Conservation (phyloP, 2,329 filamentous ascomycete genomes). For the Epichloe aotearoae region DNA sequence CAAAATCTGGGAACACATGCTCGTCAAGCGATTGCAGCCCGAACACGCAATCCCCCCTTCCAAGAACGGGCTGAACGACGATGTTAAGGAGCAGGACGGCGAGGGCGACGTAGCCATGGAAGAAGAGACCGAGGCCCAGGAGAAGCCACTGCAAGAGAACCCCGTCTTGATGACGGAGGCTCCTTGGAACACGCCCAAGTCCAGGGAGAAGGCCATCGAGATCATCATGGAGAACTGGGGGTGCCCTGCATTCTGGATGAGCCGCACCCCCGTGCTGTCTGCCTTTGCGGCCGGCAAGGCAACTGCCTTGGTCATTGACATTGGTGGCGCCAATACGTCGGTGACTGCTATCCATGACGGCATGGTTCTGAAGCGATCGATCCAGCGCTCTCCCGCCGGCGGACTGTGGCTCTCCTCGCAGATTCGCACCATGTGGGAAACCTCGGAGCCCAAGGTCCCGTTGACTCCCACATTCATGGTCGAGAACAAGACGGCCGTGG, state of each 20-base stretch:
- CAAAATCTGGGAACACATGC: conserved; percentile 83
- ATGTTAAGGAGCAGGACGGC: conserved; percentile 43
- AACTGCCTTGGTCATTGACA: conserved; percentile 81
- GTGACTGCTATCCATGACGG: conserved; percentile 90
- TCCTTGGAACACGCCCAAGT: conserved; percentile 79
- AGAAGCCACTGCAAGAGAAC: conserved; percentile 77
- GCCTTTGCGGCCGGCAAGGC: conserved; percentile 90
- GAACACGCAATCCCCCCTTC: conserved; percentile 58
- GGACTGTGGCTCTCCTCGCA: conserved; percentile 86
- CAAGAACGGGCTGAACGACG: conserved; percentile 69
- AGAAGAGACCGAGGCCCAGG: conserved; percentile 38
- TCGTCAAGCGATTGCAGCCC: conserved; percentile 78
- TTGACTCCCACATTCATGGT: conserved; percentile 80
- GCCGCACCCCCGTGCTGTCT: conserved; percentile 75
- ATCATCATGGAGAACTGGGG: conserved; percentile 97
- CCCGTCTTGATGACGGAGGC: conserved; percentile 90
- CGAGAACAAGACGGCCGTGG: conserved; percentile 75
- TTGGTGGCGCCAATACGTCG: conserved; percentile 77
- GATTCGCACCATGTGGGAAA: conserved; percentile 66
- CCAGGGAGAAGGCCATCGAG: conserved; percentile 87
- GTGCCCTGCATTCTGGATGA: conserved; percentile 86
- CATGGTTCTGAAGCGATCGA: conserved; percentile 80
- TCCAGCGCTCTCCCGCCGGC: conserved; percentile 72
- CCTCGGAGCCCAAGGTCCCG: conserved; percentile 54
- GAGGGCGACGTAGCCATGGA: conserved; percentile 50